These are phyloP conservation scores for Cucumis hystrix DNA, from an alignment of 306 rosid genomes.

Conservation along the genomic window DNA sequence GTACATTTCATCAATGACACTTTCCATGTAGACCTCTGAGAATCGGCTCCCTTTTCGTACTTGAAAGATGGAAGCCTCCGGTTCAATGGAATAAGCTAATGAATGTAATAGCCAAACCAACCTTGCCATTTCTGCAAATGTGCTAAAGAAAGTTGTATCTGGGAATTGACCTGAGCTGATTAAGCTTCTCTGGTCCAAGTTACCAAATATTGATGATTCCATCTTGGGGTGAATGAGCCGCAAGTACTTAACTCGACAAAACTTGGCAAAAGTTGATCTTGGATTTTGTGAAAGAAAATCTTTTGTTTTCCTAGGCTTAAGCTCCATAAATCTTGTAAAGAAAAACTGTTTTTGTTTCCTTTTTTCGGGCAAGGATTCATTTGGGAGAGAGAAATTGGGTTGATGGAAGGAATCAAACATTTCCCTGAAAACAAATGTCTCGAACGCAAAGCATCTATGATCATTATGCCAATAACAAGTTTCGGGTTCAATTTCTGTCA, in stretches of 20 bases:
- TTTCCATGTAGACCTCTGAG: constrained; percentile 91
- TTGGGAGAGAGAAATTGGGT: constrained; percentile 47
- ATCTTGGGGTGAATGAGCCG: constrained; percentile 63
- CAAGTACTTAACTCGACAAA: constrained; percentile 54
- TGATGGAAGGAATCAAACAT: constrained; percentile 68
- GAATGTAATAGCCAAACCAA: constrained; percentile 81
- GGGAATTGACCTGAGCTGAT: constrained; percentile 55
- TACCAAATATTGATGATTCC: constrained; percentile 63
- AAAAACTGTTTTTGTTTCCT: constrained; percentile 28
- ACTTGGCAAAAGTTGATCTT: constrained; percentile 51
- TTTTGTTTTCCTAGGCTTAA: constrained; percentile 47
- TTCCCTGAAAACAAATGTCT: constrained; percentile 59
- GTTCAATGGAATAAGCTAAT: constrained; percentile 61
- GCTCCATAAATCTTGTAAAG: constrained; percentile 47
- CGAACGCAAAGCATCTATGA: constrained; percentile 65
- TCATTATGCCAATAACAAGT: constrained; percentile 44
- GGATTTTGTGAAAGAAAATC: constrained; percentile 43
- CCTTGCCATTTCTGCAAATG: constrained; percentile 79
- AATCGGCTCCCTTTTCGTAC: constrained; percentile 57
- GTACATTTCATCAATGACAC: constrained; percentile 55
- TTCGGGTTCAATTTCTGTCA: constrained; percentile 34
- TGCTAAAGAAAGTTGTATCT: constrained; percentile 31
- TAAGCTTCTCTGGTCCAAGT: constrained; percentile 45
- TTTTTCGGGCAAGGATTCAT: constrained; percentile 25
- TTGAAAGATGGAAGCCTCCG: constrained; percentile 61